Base-by-base conservation (phyloP, 768 basidiomycete genomes). In the Boletellus ananas region DNA sequence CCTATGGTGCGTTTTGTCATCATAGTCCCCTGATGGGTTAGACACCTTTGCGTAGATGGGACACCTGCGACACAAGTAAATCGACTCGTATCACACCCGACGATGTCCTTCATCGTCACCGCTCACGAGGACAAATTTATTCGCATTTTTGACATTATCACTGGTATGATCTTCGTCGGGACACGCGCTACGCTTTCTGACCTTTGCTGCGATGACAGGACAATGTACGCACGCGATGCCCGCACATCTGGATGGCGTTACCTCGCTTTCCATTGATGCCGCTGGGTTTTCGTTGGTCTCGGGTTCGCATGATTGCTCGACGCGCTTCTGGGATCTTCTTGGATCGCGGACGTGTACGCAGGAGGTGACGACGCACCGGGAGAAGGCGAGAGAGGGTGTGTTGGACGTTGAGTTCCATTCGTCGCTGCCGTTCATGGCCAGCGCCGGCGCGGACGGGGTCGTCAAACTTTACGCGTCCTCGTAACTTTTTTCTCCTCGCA, bases 111-210 rank as follows among this genome's bases (percentile, higher is more conserved):
- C 20, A 79, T 98, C 35, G 83, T 95, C 6, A 87, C 90, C 21
- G 96, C 84, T 0, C 90, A 94, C 65, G 95, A 97, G 70, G 94
- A 97, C 73, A 94, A 91, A 60, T 85, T 83, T 62, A 90, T 98
- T 60, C 80, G 91, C 31, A 81, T 98, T 38, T 96, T 90, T 68
- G 92, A 96, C 68, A 78, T 90, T 44, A 70, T 72, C 29, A 87
- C 87, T 55, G 90, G 92, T 92, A 49, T 51, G 84, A 67, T 36
- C 25, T 27, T 29, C 13, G 31, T 47, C 20, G 9, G 35, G n/a
- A 42, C 13, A 1, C 17, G 20, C 4, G 41, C 43, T 46, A 46
- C 36, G 45, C 25, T 10, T 2, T 16, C 47, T 55, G 42, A 61
- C 38, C 16, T 14, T 2, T 17, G 12, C 34, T 39, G 57, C 35